Percentiles rank a stretch among this genome's conserved stretches.
phyloP scores from a whole-genome alignment of 2,329 filamentous ascomycete species.

The Talaromyces islandicus region DNA sequence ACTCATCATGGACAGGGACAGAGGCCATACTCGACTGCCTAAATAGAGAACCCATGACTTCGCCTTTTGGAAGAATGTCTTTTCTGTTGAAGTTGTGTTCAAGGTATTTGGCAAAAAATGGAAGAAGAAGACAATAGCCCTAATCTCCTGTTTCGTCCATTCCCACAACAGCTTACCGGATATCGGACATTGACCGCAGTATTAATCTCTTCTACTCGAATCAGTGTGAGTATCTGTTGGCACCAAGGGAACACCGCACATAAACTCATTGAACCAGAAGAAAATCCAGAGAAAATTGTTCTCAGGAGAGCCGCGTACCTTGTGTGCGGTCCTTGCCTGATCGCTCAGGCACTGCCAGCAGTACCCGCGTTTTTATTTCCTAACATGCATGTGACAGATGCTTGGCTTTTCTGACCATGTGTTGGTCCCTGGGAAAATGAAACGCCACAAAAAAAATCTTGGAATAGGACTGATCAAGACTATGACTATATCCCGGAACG shows the following conservation, averaged over 20 bases:
- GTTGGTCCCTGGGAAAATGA: too few species aligned
- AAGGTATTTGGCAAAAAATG: neutral
- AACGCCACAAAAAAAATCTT: too few species aligned
- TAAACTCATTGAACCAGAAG: neutral
- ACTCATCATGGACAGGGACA: neutral
- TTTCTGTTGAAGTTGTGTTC: neutral
- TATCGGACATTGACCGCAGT: neutral
- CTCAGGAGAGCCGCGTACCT: too few species aligned
- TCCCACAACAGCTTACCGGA: neutral
- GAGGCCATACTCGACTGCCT: neutral
- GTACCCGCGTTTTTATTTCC: neutral
- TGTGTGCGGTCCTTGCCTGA: neutral
- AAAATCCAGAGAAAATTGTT: too few species aligned
- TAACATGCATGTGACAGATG: neutral
- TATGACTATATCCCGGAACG: too few species aligned
- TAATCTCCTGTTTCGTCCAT: neutral
- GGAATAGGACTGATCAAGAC: too few species aligned
- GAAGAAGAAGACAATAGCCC: neutral
- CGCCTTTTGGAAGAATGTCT: neutral
- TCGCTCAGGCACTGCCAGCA: neutral
- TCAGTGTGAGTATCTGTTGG: too few species aligned
- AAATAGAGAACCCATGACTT: neutral
- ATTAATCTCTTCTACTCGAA: neutral
- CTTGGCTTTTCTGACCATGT: neutral
- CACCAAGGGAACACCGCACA: neutral